Conservation (phyloP, 257 asterid genomes). For the Ocimum tenuiflorum region DNA sequence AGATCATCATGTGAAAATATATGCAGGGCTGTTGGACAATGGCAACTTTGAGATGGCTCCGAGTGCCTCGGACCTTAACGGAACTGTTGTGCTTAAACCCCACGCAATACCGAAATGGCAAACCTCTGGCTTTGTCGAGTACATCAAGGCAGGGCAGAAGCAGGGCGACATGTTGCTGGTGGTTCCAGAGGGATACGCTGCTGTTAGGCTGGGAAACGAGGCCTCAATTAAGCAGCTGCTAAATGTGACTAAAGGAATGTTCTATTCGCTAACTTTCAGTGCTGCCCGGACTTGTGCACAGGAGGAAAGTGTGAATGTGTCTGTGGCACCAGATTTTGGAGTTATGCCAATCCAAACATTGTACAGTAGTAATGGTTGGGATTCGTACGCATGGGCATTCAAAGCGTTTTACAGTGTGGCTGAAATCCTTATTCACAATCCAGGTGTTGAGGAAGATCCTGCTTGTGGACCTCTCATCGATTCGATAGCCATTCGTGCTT, state of each 20-base stretch:
- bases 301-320: conserved; percentile 66
- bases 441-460: conserved; percentile 89
- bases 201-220: conserved; percentile 83
- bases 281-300: conserved; percentile 96
- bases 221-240: conserved; percentile 69
- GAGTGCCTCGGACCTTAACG: conserved; percentile 46
- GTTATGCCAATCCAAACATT: conserved; percentile 73
- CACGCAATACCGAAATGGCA: conserved; percentile 74
- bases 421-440: conserved; percentile 69
- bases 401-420: conserved; percentile 29
- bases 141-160: conserved; percentile 87
- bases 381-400: conserved; percentile 89
- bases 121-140: conserved; percentile 78
- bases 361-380: conserved; percentile 94
- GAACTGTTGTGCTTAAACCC: conserved; percentile 50
- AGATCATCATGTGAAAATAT: neutral
- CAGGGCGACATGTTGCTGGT: conserved; percentile 93
- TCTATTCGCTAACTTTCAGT: conserved; percentile 73
- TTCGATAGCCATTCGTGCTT: conserved; percentile 59
- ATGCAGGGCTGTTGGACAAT: conserved; percentile 62
- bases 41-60: conserved; percentile 87
- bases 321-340: conserved; percentile 77
- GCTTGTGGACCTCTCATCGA: conserved; percentile 96
- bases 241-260: conserved; percentile 67
- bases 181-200: conserved; percentile 91